Base-by-base conservation (phyloP, 768 basidiomycete species). In the Kwoniella shandongensis region DNA sequence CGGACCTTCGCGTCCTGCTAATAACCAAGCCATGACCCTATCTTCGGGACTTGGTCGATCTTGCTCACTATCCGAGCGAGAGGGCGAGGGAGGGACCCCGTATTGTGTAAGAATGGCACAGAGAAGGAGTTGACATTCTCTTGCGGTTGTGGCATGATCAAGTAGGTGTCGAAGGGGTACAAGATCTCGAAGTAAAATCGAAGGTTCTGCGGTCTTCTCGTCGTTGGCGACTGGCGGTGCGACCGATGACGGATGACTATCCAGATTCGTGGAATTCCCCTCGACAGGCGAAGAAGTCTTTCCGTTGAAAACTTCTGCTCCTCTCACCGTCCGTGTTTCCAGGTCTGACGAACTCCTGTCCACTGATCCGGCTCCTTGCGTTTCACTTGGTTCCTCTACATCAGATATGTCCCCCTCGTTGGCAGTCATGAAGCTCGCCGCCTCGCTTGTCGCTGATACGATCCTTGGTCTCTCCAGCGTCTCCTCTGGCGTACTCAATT, bases 111-210 rank as follows among this genome's bases (percentile, higher is more conserved):
- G 79, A 78, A 88, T 87, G 80, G 90, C 88, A 61, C 89, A 86
- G 26, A 91, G 81, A 54, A 93, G 84, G 40, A 92, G 79, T 48
- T 88, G 87, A 71, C 90, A 91, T 78, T 94, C 91, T 58, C 86
- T 85, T 44, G 83, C 87, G 40, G 81, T 84, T 1, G 86, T 86
- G 13, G 91, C 89, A 47, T 78, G 82, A 8, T 81, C 76, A 17
- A 93, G 76, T 54, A 88, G 79, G 18, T 81, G 80, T 29, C 87
- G 85, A 78, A 94, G 82, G 48, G 89, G 86, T 11, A 80, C 78
- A 23, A 85, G 82, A 54, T 70, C 62, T 4, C 85, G 79, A 27
- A 78, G 72, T 38, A 66, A 51, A 15, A 70, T 70, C 6, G 66
- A 62, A 4, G 62, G 54, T 17, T n/a, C 13, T 22, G 10, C 20